Percentiles rank a stretch among this genome's conserved stretches.
These are phyloP conservation scores for Saxophila tyrrhenica DNA, from an alignment of 495 filamentous ascomycete species.

Conservation along the genomic window DNA sequence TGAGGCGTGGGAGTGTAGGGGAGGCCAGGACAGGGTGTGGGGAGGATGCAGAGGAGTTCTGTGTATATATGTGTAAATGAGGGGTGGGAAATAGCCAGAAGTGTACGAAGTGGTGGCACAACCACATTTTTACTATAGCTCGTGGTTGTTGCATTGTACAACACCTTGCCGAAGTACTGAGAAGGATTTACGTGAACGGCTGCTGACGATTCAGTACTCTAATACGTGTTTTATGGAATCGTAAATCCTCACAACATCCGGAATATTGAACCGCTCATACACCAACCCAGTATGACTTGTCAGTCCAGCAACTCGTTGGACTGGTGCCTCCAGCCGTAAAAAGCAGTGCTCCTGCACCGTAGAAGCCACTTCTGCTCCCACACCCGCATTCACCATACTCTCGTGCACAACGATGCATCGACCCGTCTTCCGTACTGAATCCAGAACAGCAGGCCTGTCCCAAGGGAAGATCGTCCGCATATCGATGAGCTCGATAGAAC, in stretches of 20 bases:
- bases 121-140: too few relatives aligned
- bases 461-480: constrained; percentile 87
- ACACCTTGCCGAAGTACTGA: not conserved
- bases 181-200: not conserved
- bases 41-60: not conserved
- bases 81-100: not conserved
- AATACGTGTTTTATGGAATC: constrained; percentile 51
- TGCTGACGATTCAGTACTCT: constrained; percentile 37
- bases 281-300: constrained; percentile 72
- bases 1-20: not conserved
- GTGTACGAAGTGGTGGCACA: too few relatives aligned
- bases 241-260: constrained; percentile 36
- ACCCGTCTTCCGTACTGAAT: constrained; percentile 83
- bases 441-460: constrained; percentile 74
- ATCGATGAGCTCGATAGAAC: constrained; percentile 82
- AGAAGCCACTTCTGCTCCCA: constrained; percentile 87
- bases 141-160: too few relatives aligned
- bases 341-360: constrained; percentile 88
- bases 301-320: constrained; percentile 84
- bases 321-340: constrained; percentile 79
- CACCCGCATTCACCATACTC: constrained; percentile 86
- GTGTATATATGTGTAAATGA: not conserved
- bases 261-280: constrained; percentile 80
- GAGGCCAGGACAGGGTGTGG: not conserved
- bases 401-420: constrained; percentile 89